Evolutionary conservation across 345 rosid species (phyloP).

Genomic region (Atalantia buxifolia): DNA sequence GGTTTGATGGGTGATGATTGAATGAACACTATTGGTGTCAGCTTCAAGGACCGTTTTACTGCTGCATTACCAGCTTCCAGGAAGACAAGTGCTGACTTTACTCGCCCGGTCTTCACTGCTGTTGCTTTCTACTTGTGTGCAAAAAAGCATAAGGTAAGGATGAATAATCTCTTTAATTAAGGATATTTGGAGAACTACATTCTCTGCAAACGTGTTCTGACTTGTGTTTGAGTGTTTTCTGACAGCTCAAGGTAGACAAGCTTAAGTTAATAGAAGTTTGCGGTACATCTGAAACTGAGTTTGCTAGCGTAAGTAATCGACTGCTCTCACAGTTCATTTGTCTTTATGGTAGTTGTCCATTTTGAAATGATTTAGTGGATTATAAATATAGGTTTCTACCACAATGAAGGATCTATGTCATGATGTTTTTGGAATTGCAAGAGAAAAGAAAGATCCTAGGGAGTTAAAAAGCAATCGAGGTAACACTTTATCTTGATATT

Average conservation of each 20-base stretch:
- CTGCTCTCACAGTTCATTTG: neutral
- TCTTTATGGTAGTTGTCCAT: neutral
- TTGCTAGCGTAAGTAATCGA: conserved; percentile 57
- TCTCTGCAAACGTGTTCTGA: neutral
- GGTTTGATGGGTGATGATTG: conserved; percentile 4
- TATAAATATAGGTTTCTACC: conserved; percentile 42
- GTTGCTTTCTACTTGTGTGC: conserved; percentile 90
- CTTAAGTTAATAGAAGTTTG: conserved; percentile 80
- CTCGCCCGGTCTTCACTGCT: conserved; percentile 81
- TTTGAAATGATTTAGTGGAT: neutral
- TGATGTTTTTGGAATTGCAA: conserved; percentile 48
- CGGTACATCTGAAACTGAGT: conserved; percentile 87
- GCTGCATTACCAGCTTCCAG: conserved; percentile 74
- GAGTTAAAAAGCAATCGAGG: conserved; percentile 61
- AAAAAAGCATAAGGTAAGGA: conserved; percentile 62
- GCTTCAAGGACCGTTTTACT: conserved; percentile 79
- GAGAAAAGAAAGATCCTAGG: conserved; percentile 48
- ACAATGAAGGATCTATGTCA: conserved; percentile 68
- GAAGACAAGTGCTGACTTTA: conserved; percentile 64
- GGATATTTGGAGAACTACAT: neutral
- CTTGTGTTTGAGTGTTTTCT: neutral
- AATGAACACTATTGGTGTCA: conserved; percentile 18
- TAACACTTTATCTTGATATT: conserved; percentile 2
- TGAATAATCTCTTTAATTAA: neutral
- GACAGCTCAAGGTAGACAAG: conserved; percentile 87